Conservation (phyloP, 2,329 filamentous ascomycete genomes). For the Nemania sp. region DNA sequence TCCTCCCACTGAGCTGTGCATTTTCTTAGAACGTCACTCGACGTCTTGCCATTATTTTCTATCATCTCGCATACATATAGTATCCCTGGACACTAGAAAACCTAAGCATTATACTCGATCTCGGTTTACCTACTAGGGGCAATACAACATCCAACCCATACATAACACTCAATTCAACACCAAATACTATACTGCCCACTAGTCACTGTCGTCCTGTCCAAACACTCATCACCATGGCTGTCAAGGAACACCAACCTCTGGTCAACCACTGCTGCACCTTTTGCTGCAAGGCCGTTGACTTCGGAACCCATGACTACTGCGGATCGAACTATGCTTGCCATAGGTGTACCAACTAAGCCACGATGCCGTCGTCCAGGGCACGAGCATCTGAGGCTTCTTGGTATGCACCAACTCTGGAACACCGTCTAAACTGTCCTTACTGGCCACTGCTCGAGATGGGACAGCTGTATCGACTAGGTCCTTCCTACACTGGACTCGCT, state of each 20-base stretch:
- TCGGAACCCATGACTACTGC: slow-evolving; percentile 57
- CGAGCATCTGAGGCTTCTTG: slow-evolving; percentile 31
- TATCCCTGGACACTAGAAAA: no score
- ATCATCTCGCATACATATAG: no score
- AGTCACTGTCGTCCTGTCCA: slow-evolving; percentile 14
- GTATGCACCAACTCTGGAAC: slow-evolving; percentile 36
- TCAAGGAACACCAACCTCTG: slow-evolving; percentile 49
- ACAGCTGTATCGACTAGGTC: slow-evolving; percentile 16
- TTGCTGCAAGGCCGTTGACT: slow-evolving; percentile 56
- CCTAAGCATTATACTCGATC: slow-evolving; percentile 40
- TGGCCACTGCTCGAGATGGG: slow-evolving; percentile 30
- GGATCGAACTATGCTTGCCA: slow-evolving; percentile 48
- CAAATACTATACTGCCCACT: slow-evolving; percentile 1
- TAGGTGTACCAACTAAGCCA: slow-evolving; percentile 46
- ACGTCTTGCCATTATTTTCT: slow-evolving; percentile 43
- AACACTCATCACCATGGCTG: slow-evolving; percentile 45
- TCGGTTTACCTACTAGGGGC: slow-evolving; percentile 41
- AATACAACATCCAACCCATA: neutral
- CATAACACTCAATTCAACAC: neutral
- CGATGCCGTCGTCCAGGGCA: slow-evolving; percentile 2
- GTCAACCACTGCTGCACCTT: slow-evolving; percentile 57
- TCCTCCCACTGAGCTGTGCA: neutral
- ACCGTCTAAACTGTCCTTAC: slow-evolving; percentile 25
- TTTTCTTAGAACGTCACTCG: neutral
- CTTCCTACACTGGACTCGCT: slow-evolving; percentile 4